Base-by-base conservation (phyloP, 495 filamentous ascomycete genomes). In the Hypoxylon fragiforme region DNA sequence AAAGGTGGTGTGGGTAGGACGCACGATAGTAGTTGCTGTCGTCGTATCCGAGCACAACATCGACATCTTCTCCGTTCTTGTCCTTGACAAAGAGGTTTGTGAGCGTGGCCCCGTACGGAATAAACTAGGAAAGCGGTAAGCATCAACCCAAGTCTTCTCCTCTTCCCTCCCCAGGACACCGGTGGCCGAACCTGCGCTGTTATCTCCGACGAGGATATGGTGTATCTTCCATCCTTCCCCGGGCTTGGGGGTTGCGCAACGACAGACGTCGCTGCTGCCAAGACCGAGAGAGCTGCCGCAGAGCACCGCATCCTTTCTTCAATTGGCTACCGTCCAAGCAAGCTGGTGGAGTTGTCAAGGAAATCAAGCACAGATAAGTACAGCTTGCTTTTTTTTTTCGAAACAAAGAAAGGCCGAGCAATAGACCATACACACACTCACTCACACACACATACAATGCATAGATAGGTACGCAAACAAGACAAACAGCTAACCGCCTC, bases 41-140 rank as follows among this genome's bases (percentile, higher is more conserved):
- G 49, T 82, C 79, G 50, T 80, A 78, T 16, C 79, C 79, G 12
- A 82, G 66, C 11, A 82, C 74, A 12, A 82, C 71, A 40, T 82
- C 79, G 28, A 78, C 67, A 36, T 81, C 75, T 20, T 77, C 62
- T 46, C 80, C 79, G 48, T 79, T 72, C 64, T 77, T 81, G 57
- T 81, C 80, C 56, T 76, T 73, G 34, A 83, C 78, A 46, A 77
- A 79, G 31, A 83, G 73, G 49, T 82, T 83, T 39, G 80, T 81
- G 59, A 83, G 72, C 16, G 73, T 70, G 28, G 80, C 80, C 35
- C 76, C 77, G 63, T 79, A 81, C 13, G 77, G 69, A 47, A 81
- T 79, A 62, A 83, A 83, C 74, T 80, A 56, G n/a, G 38, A 2
- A 11, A 9, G 24, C 16, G 7, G 24, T 30, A 34, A 34, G 46